These are phyloP conservation scores for Ilex aquifolium DNA, from an alignment of 257 asterid genomes.

Conservation along the genomic window DNA sequence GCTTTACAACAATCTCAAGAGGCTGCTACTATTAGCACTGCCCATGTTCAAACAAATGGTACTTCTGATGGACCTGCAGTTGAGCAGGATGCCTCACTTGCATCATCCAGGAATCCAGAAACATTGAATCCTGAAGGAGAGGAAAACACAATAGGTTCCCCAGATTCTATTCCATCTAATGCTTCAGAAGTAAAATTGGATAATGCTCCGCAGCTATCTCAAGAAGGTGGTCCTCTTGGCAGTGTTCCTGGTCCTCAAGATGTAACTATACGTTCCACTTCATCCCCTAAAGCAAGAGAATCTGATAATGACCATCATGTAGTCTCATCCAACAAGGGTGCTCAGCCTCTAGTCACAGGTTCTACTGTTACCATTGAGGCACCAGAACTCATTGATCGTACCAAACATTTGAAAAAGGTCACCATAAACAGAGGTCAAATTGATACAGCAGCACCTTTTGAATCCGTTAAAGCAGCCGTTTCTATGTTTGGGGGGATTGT, in stretches of 20 bases:
- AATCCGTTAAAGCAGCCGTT: constrained; percentile 96
- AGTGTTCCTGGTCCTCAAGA: constrained; percentile 15
- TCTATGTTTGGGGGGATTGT: constrained; percentile 97
- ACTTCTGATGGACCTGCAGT: constrained; percentile 27
- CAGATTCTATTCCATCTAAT: not conserved
- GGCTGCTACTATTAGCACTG: not conserved
- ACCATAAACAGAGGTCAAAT: constrained; percentile 40
- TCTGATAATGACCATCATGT: constrained; percentile 6
- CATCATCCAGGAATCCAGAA: constrained; percentile 16
- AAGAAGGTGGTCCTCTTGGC: constrained; percentile 17
- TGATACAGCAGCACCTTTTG: constrained; percentile 87
- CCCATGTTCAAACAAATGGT: constrained; percentile 12
- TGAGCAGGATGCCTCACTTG: constrained; percentile 20
- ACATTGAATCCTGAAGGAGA: constrained; percentile 13
- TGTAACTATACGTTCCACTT: constrained; percentile 9
- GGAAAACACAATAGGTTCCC: constrained; percentile 11
- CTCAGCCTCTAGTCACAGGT: constrained; percentile 22
- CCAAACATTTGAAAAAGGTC: constrained; percentile 20
- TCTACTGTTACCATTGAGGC: constrained; percentile 14
- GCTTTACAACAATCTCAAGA: constrained; percentile 11
- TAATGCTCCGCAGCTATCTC: constrained; percentile 12
- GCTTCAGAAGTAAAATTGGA: constrained; percentile 9
- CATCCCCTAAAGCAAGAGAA: constrained; percentile 32
- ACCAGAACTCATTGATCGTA: constrained; percentile 15
- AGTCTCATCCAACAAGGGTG: constrained; percentile 12